These are phyloP conservation scores for Vitis riparia DNA, from an alignment of 164 flowering plant species.

Conservation along the genomic window DNA sequence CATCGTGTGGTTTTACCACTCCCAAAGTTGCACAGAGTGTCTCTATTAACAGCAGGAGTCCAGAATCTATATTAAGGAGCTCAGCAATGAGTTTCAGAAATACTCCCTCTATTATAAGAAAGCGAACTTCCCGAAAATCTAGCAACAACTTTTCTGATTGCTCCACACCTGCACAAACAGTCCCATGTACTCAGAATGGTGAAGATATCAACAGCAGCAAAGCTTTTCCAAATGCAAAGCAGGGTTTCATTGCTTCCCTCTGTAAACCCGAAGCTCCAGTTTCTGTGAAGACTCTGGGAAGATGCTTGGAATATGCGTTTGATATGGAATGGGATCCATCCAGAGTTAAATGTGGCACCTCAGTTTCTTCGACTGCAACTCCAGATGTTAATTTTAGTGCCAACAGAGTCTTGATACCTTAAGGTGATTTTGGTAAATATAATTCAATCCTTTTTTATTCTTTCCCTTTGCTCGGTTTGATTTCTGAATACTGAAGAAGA, in stretches of 20 bases:
- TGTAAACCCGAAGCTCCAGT: constrained; percentile 7
- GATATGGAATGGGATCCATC: constrained; percentile 22
- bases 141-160: neutral
- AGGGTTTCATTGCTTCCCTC: neutral
- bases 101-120: constrained; percentile 38
- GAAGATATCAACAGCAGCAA: constrained; percentile 1
- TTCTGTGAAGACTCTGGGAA: constrained; percentile 14
- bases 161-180: neutral
- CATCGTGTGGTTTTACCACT: constrained; percentile 16
- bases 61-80: constrained; percentile 30
- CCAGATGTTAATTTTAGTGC: constrained; percentile 4
- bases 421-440: constrained; percentile 4
- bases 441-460: neutral
- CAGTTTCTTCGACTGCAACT: constrained; percentile 11
- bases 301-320: constrained; percentile 22
- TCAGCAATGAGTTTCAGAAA: constrained; percentile 28
- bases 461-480: neutral
- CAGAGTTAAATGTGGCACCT: constrained; percentile 9
- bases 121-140: constrained; percentile 14
- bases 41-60: constrained; percentile 18
- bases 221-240: neutral
- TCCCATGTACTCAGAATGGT: neutral
- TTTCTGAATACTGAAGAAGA: constrained; percentile 10
- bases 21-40: constrained; percentile 3
- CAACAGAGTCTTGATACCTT: constrained; percentile 11